A percentile compares a stretch with the other conserved stretches of the same genome.
Conservation (phyloP, 352 stramenopile species). For the Pythium folliculosum region DNA sequence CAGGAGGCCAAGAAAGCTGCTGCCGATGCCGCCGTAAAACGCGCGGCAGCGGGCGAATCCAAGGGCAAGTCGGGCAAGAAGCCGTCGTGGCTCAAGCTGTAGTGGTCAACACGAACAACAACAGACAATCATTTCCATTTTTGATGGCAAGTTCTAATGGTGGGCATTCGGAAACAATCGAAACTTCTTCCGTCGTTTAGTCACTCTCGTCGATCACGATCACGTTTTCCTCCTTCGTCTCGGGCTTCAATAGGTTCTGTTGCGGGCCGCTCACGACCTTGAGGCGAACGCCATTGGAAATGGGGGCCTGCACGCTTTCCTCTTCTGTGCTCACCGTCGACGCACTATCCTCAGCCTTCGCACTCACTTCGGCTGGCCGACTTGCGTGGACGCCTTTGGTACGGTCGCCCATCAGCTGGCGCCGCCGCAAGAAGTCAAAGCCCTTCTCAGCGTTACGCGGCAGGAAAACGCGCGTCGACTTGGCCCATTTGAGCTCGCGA, state of each 20-base stretch:
- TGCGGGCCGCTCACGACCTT: slow-evolving; percentile 28
- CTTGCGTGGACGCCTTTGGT: slow-evolving; percentile 13
- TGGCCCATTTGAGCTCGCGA: slow-evolving; percentile 67
- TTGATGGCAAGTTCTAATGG: slow-evolving; percentile 22
- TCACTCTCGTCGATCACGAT: not conserved
- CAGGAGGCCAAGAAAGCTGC: slow-evolving; percentile 20
- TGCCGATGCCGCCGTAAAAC: slow-evolving; percentile 32
- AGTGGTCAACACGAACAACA: not conserved
- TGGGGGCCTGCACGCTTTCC: slow-evolving; percentile 2
- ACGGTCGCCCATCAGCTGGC: slow-evolving; percentile 51
- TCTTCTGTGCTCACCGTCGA: slow-evolving; percentile 31
- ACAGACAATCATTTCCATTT: slow-evolving; percentile 17
- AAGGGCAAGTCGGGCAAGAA: slow-evolving; percentile 57
- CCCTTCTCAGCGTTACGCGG: slow-evolving; percentile 58
- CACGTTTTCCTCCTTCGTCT: not conserved
- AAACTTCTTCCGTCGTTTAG: not conserved
- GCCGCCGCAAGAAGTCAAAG: slow-evolving; percentile 78
- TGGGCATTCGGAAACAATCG: not conserved
- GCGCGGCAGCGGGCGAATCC: slow-evolving; percentile 25
- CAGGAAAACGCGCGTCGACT: slow-evolving; percentile 54
- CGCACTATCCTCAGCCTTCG: slow-evolving; percentile 25
- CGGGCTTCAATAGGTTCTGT: slow-evolving; percentile 17
- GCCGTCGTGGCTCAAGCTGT: slow-evolving; percentile 78
- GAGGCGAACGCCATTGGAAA: slow-evolving; percentile 11
- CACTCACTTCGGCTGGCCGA: slow-evolving; percentile 26